Percentiles rank a stretch among this genome's conserved stretches.
Evolutionary conservation across 306 rosid genomes (phyloP).

Genomic region (Delonix regia): DNA sequence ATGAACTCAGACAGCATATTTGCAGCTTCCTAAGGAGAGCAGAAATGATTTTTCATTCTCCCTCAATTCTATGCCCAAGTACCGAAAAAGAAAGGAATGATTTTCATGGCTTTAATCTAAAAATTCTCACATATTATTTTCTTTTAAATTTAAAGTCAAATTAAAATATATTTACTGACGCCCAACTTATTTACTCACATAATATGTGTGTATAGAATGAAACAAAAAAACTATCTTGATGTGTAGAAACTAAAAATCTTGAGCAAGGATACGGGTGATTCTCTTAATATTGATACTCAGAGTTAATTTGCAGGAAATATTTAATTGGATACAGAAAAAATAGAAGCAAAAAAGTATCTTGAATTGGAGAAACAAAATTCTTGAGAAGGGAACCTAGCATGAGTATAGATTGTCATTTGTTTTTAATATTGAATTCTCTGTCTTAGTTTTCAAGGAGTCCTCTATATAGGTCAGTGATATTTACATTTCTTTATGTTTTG

Average conservation of each 20-base stretch:
- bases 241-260: not conserved
- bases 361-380: not conserved
- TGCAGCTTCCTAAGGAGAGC: not conserved
- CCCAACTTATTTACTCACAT: not conserved
- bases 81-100: not conserved
- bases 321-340: not conserved
- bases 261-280: not conserved
- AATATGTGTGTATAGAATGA: not conserved
- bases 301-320: not conserved
- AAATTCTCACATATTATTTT: not conserved
- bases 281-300: not conserved
- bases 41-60: not conserved
- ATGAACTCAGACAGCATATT: not conserved
- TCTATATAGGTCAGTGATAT: conserved; percentile 27
- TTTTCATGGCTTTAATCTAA: not conserved
- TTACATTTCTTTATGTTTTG: conserved; percentile 22
- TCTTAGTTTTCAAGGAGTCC: conserved; percentile 31
- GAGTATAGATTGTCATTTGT: not conserved
- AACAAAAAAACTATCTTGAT: not conserved
- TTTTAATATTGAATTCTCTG: conserved; percentile 24
- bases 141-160: not conserved
- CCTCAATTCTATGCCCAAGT: not conserved
- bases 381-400: conserved; percentile 6
- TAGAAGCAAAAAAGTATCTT: not conserved
- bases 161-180: not conserved